Evolutionary conservation across 2,329 filamentous ascomycete species (phyloP).

Genomic region (Ophiostoma triangulosporum): DNA sequence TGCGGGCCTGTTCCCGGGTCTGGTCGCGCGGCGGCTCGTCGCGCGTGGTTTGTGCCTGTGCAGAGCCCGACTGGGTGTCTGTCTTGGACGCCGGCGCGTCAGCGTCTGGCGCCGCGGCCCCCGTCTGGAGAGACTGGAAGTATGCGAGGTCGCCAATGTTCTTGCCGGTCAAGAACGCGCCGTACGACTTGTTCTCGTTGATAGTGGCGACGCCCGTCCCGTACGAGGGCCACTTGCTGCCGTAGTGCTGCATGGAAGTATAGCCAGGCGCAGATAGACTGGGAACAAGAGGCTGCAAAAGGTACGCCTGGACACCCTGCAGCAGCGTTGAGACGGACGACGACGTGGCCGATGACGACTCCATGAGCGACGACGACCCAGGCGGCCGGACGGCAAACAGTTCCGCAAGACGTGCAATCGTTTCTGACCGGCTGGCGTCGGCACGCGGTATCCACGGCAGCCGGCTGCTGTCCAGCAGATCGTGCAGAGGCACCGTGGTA

Average conservation of each 20-base stretch:
- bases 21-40: background rate
- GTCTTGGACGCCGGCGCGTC: background rate
- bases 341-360: background rate
- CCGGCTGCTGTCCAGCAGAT: background rate
- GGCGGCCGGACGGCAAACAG: background rate
- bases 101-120: background rate
- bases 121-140: background rate
- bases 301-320: background rate
- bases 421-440: background rate
- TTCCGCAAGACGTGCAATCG: background rate
- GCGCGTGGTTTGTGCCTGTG: background rate
- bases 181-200: background rate
- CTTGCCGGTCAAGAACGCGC: background rate
- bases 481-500: background rate
- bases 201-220: background rate
- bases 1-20: background rate
- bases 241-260: background rate
- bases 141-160: background rate
- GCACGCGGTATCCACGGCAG: background rate
- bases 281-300: background rate
- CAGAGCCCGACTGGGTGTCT: background rate
- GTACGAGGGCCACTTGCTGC: background rate
- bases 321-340: background rate
- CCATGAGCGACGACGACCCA: background rate
- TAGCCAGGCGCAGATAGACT: background rate